phyloP scores from a whole-genome alignment of 768 basidiomycete species.

The Thelephora ganbajun region DNA sequence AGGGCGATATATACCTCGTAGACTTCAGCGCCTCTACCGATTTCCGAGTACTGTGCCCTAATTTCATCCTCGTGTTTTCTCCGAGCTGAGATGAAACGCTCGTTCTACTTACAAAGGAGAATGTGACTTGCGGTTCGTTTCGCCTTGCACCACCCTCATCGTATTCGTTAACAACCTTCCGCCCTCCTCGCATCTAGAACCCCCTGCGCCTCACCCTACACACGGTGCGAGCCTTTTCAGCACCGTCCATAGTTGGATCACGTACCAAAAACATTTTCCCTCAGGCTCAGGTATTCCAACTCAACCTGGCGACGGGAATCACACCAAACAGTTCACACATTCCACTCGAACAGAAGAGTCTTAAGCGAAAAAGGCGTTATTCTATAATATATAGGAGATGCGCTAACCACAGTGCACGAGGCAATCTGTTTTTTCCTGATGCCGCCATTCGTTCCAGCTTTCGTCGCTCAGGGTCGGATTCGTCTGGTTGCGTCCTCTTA shows the following conservation, averaged over 20 bases:
- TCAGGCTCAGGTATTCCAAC: conserved; percentile 66
- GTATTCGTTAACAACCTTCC: not conserved
- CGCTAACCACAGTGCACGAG: no score
- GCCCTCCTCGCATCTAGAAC: conserved; percentile 14
- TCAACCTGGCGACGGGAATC: conserved; percentile 55
- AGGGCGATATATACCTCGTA: conserved; percentile 25
- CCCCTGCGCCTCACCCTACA: conserved; percentile 67
- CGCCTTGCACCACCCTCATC: not conserved
- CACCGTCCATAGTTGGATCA: not conserved
- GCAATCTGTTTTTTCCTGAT: no score
- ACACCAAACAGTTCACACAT: conserved; percentile 53
- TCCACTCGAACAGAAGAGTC: conserved; percentile 48
- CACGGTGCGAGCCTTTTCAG: conserved; percentile 28
- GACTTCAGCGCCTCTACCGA: conserved; percentile 66
- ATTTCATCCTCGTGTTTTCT: not conserved
- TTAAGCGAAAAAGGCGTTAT: no score
- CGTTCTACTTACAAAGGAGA: conserved; percentile 36
- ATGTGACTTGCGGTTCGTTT: conserved; percentile 51
- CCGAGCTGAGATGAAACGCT: conserved; percentile 3
- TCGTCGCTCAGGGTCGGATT: conserved; percentile 84
- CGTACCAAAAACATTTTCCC: not conserved
- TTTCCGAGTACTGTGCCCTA: conserved; percentile 50
- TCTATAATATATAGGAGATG: no score
- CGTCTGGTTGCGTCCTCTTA: conserved; percentile 74
- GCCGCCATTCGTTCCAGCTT: conserved; percentile 95